These are phyloP conservation scores for Colletotrichum lentis DNA, from an alignment of 2,329 filamentous ascomycete species.

Conservation along the genomic window DNA sequence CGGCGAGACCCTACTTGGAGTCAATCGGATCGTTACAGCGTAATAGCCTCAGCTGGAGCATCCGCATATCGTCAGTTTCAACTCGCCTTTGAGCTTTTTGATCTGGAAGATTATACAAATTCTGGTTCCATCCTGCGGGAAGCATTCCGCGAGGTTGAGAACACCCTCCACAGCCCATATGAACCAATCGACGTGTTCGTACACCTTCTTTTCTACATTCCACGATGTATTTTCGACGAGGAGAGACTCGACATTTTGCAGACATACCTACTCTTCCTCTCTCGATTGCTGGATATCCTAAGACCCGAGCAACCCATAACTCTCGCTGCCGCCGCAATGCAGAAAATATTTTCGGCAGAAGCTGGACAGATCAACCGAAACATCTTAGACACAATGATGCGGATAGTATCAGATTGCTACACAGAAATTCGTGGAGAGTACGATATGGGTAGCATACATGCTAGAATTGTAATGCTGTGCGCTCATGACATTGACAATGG, in stretches of 20 bases:
- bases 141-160: background rate
- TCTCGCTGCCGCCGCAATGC: background rate
- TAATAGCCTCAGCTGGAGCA: fast-evolving
- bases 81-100: background rate
- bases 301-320: background rate
- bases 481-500: too few relatives aligned
- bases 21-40: too few relatives aligned
- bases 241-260: background rate
- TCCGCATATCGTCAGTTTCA: fast-evolving
- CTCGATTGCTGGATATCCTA: background rate
- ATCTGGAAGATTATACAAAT: background rate
- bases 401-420: background rate
- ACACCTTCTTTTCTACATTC: fast-evolving
- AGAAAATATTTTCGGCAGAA: background rate
- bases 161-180: fast-evolving
- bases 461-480: fast-evolving
- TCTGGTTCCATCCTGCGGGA: background rate
- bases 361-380: background rate
- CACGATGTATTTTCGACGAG: fast-evolving
- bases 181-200: background rate
- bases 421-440: background rate
- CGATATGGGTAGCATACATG: fast-evolving
- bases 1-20: background rate
- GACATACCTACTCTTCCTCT: background rate
- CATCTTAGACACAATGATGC: background rate